Base-by-base conservation (phyloP, 495 filamentous ascomycete genomes). In the Aspergillus bridgeri region DNA sequence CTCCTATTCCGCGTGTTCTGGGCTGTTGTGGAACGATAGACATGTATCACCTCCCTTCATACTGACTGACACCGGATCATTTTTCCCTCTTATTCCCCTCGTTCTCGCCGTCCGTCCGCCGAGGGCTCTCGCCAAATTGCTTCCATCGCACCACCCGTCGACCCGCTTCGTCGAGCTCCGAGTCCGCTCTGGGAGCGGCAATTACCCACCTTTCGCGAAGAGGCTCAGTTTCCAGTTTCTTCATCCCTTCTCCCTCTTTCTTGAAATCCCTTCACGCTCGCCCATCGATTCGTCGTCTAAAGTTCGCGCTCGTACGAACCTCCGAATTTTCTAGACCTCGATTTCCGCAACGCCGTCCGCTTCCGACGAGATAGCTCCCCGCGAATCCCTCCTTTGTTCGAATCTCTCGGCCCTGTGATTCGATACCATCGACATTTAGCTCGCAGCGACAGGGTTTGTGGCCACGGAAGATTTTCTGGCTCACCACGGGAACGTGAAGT, bases 21-120 rank as follows among this genome's bases (percentile, higher is more conserved):
- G 44, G 22, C 44, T 51, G 38, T 55, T 53, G 51, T 54, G 51
- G 51, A 27, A 45, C 52, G 53, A 49, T 19, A 51, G 49, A 42
- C 21, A 63, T 59, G 48, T 20, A 59, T 48, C 21, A 24, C 49
- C 9, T 45, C 18, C 29, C n/a, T 22, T 46, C 44, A 46, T 46
- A 13, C 29, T 52, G 27, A 52, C 21, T 29, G 25, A 27, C 25
- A 27, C 42, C 52, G 27, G 42, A 20, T 13, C 24, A 23, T 54
- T 46, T 46, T 29, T 21, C 33, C 23, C 42, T 42, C 27, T 54
- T 54, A 18, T 46, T 27, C 22, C n/a, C 42, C 42, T 25, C 52
- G 27, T 4, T 27, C 48, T 19, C 48, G 29, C 48, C 29, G 8
- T 33, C 29, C 5, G n/a, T n/a, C 13, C 29, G 7, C 29, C 29